Conservation (phyloP, 2,329 filamentous ascomycete genomes). For the Microdochium bolleyi region DNA sequence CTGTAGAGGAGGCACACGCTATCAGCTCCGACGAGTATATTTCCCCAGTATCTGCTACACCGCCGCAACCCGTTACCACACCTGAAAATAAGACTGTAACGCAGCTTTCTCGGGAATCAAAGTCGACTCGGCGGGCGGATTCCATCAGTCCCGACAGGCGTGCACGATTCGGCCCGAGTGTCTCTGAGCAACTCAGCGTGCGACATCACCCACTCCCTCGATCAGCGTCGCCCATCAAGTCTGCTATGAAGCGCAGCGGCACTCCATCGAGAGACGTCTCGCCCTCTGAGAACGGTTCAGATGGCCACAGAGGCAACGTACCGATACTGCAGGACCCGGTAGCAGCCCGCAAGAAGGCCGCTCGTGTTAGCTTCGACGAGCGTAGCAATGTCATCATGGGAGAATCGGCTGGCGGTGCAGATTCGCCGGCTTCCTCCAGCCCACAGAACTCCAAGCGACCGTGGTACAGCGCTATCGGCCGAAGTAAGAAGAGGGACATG, state of each 20-base stretch:
- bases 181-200: conserved; percentile 43
- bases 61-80: neutral
- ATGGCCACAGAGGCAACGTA: conserved; percentile 25
- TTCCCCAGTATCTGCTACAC: neutral
- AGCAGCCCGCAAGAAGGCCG: conserved; percentile 50
- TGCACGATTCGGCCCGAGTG: conserved; percentile 55
- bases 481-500: conserved; percentile 42
- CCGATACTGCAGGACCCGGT: conserved; percentile 22
- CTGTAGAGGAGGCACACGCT: no score
- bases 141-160: conserved; percentile 59
- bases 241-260: conserved; percentile 61
- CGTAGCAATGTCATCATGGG: conserved; percentile 47
- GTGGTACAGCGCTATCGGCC: conserved; percentile 44
- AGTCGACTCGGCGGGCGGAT: conserved; percentile 22
- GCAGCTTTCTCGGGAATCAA: conserved; percentile 10
- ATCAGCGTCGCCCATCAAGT: conserved; percentile 70
- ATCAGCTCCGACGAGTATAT: neutral
- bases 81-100: conserved; percentile 14
- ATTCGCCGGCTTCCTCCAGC: conserved; percentile 29
- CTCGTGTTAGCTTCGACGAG: conserved; percentile 74
- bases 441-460: conserved; percentile 29
- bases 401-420: conserved; percentile 27
- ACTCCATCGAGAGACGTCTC: conserved; percentile 41
- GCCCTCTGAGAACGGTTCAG: conserved; percentile 40
- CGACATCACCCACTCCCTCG: conserved; percentile 63